A percentile compares a stretch with the other conserved stretches of the same genome.
Evolutionary conservation across 768 basidiomycete genomes (phyloP).

Genomic region (Russula sp.): DNA sequence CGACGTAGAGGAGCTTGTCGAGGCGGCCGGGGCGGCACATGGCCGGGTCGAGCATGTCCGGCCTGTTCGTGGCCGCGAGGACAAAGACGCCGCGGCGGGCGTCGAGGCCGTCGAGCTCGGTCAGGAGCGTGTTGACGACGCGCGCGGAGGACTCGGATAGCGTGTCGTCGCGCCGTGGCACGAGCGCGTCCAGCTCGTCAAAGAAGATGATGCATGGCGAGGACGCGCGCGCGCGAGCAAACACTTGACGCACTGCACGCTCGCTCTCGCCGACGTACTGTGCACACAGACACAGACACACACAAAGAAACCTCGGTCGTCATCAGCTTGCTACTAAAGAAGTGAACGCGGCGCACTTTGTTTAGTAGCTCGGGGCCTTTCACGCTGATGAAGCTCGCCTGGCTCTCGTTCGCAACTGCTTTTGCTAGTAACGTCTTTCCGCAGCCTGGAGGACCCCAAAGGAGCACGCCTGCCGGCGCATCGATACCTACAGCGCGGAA

Average conservation of each 20-base stretch:
- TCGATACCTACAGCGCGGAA: conserved; percentile 87
- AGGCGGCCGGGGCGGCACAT: conserved; percentile 96
- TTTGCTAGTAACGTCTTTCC: conserved; percentile 98
- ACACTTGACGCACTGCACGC: conserved; percentile 88
- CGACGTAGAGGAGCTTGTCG: conserved; percentile 91
- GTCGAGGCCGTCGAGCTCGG: conserved; percentile 90
- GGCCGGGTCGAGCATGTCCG: conserved; percentile 96
- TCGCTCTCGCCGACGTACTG: conserved; percentile 98
- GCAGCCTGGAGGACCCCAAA: conserved; percentile 99
- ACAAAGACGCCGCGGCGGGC: conserved; percentile 83
- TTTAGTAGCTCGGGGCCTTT: conserved; percentile 96
- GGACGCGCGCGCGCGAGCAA: conserved; percentile 87
- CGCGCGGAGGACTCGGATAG: conserved; percentile 91
- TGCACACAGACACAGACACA: too few species aligned
- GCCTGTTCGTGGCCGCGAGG: conserved; percentile 90
- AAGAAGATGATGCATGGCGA: conserved; percentile 95
- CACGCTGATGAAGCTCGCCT: conserved; percentile 95
- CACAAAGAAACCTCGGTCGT: not conserved
- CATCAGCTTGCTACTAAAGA: not conserved
- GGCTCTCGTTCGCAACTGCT: conserved; percentile 93
- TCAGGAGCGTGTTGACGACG: conserved; percentile 89
- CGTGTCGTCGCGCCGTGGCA: conserved; percentile 77
- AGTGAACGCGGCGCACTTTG: conserved; percentile 68
- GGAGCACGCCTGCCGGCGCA: conserved; percentile 84
- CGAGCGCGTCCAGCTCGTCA: conserved; percentile 89